A percentile compares a stretch with the other conserved stretches of the same genome.
Conservation (phyloP, 495 filamentous ascomycete genomes). For the Amorphotheca resinae region DNA sequence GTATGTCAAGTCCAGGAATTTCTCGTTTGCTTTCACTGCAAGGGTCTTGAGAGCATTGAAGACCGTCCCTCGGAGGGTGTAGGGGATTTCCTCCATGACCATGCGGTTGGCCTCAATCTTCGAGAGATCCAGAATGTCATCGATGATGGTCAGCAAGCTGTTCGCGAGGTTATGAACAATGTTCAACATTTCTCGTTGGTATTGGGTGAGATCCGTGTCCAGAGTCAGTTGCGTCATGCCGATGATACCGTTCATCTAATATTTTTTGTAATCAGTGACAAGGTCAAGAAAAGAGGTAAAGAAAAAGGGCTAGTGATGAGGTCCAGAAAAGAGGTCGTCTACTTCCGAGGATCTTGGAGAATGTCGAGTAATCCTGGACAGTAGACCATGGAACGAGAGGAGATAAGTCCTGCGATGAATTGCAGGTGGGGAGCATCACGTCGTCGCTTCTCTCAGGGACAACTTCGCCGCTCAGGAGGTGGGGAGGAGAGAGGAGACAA, state of each 20-base stretch:
- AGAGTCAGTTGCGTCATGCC: slow-evolving; percentile 96
- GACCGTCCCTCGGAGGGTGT: slow-evolving; percentile 86
- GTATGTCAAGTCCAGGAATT: slow-evolving; percentile 87
- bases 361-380: not conserved
- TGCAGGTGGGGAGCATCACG: not conserved
- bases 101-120: slow-evolving; percentile 99
- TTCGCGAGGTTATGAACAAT: slow-evolving; percentile 97
- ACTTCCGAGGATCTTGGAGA: not conserved
- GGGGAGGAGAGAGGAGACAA: not conserved
- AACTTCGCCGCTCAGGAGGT: not conserved
- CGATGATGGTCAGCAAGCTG: slow-evolving; percentile 95
- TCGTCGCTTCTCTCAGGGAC: slow-evolving; percentile 2
- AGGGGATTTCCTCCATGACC: slow-evolving; percentile 97
- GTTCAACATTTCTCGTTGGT: slow-evolving; percentile 97
- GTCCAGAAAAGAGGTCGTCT: not conserved
- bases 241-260: slow-evolving; percentile 40
- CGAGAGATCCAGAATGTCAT: slow-evolving; percentile 96
- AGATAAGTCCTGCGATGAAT: not conserved
- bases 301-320: not conserved
- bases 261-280: not conserved
- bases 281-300: not conserved
- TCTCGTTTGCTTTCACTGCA: slow-evolving; percentile 95
- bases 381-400: slow-evolving; percentile 1
- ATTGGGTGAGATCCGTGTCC: slow-evolving; percentile 87
- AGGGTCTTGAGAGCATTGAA: slow-evolving; percentile 97